phyloP scores from a whole-genome alignment of 345 rosid species.

The Bruguiera sexangula region DNA sequence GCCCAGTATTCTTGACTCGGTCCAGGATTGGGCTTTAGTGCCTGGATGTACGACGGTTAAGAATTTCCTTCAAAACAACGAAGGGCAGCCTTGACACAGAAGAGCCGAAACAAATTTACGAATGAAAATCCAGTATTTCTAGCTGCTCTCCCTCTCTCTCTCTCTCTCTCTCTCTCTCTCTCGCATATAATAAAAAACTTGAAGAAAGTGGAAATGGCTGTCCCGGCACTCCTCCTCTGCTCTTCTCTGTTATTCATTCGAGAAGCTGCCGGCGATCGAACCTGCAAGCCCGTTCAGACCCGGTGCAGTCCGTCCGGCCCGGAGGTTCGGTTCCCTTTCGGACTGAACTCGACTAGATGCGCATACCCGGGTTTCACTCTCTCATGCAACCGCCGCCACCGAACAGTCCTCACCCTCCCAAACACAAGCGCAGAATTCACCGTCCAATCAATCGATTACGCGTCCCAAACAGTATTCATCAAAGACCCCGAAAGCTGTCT shows the following conservation, averaged over 20 bases:
- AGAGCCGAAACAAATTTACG: no score
- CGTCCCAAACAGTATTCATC: constrained; percentile 21
- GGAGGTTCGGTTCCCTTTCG: constrained; percentile 43
- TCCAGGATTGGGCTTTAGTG: no score
- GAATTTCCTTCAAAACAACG: no score
- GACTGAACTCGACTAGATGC: constrained; percentile 16
- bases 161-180: no score
- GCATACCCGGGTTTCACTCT: constrained; percentile 44
- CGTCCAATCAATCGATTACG: constrained; percentile 40
- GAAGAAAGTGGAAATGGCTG: constrained; percentile 2
- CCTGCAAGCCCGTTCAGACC: constrained; percentile 10
- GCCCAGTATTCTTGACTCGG: no score
- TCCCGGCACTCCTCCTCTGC: background rate
- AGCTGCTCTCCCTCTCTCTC: no score
- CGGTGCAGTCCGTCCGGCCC: constrained; percentile 1
- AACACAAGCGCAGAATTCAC: constrained; percentile 30
- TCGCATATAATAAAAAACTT: no score
- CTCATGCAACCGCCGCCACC: constrained; percentile 26
- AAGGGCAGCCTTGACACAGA: no score
- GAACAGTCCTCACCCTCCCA: constrained; percentile 31
- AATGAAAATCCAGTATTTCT: no score
- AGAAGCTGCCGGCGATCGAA: background rate
- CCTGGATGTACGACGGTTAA: no score
- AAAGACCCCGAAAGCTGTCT: constrained; percentile 43
- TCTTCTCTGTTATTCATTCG: constrained; percentile 2